Percentiles rank a stretch among this genome's conserved stretches.
phyloP scores from a whole-genome alignment of 306 rosid species.

The Gastrolobium villosum region DNA sequence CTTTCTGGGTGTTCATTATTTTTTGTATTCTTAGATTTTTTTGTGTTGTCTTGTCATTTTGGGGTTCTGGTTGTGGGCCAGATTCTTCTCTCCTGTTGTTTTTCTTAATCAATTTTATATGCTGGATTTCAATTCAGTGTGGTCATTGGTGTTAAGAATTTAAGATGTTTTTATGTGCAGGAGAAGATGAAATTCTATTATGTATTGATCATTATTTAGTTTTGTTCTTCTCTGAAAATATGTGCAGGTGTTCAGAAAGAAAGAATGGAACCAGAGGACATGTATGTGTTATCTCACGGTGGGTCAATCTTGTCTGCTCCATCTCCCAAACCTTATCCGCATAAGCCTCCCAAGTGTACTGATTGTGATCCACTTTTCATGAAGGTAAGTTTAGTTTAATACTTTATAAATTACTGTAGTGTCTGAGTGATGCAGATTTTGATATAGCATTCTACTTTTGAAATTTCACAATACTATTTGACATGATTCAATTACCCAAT shows the following conservation, averaged over 20 bases:
- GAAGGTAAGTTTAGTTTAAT: constrained; percentile 65
- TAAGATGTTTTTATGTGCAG: constrained; percentile 17
- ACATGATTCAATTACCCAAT: constrained; percentile 8
- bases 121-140: constrained; percentile 25
- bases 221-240: constrained; percentile 36
- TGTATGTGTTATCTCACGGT: constrained; percentile 78
- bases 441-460: constrained; percentile 22
- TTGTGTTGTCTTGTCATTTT: background rate
- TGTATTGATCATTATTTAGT: constrained; percentile 22
- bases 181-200: constrained; percentile 18
- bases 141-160: constrained; percentile 29
- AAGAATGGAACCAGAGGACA: constrained; percentile 95
- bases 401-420: constrained; percentile 28
- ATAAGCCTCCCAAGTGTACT: constrained; percentile 93
- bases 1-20: too few relatives aligned
- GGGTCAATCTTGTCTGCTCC: constrained; percentile 81
- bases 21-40: background rate
- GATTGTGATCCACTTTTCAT: constrained; percentile 91
- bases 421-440: constrained; percentile 17
- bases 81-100: constrained; percentile 25
- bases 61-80: constrained; percentile 41
- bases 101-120: background rate
- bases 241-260: constrained; percentile 93
- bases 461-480: constrained; percentile 15
- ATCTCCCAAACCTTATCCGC: constrained; percentile 86